These are phyloP conservation scores for Xylaria sp. DNA, from an alignment of 2,329 filamentous ascomycete species.

Conservation along the genomic window DNA sequence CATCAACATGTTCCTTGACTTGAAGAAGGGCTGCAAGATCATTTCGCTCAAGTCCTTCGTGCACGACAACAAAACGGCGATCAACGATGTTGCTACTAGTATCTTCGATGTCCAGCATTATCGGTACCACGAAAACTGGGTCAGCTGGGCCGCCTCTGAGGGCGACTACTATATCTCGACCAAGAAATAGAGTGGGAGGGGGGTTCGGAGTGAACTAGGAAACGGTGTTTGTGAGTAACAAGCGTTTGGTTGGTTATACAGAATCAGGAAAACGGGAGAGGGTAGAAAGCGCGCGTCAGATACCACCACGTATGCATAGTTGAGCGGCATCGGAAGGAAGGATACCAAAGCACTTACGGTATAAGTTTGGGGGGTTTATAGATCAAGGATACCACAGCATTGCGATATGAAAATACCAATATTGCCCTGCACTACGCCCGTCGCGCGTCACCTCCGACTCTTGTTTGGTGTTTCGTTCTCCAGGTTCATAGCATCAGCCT, in stretches of 20 bases:
- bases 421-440: neutral
- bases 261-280: conserved; percentile 12
- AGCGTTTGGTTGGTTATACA: conserved; percentile 12
- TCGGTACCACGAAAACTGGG: conserved; percentile 68
- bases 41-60: conserved; percentile 93
- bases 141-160: conserved; percentile 87
- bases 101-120: conserved; percentile 74
- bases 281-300: conserved; percentile 20
- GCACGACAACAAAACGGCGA: conserved; percentile 74
- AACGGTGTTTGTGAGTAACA: conserved; percentile 20
- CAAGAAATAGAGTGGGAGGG: conserved; percentile 56
- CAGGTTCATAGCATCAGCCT: conserved; percentile 85
- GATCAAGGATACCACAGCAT: conserved; percentile 29
- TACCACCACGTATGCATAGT: conserved; percentile 29
- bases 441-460: conserved; percentile 27
- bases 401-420: conserved; percentile 21
- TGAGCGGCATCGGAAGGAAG: conserved; percentile 18
- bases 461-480: conserved; percentile 52
- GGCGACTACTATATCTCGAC: conserved; percentile 89
- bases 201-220: conserved; percentile 1
- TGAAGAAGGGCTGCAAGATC: conserved; percentile 88
- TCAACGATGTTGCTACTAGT: conserved; percentile 75
- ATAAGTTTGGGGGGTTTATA: conserved; percentile 29
- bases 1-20: conserved; percentile 86
- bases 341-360: conserved; percentile 35